Percentiles rank a stretch among this genome's conserved stretches.
phyloP scores from a whole-genome alignment of 805 yeast species.

The Nakazawaea wickerhamii region DNA sequence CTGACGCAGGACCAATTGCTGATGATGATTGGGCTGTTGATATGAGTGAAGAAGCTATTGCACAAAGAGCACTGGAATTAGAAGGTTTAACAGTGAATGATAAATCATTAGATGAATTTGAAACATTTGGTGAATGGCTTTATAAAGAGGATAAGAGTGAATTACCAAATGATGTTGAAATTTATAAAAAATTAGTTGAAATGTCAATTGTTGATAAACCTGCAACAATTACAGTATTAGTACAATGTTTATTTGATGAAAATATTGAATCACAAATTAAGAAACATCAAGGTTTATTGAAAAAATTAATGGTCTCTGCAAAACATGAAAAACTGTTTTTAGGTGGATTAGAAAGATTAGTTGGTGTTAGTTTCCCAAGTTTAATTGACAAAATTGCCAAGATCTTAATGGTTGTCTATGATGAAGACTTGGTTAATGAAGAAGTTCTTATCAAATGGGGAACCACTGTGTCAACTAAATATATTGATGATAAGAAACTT shows the following conservation, averaged over 20 bases:
- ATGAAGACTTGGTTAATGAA: slow-evolving; percentile 79
- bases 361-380: slow-evolving; percentile 72
- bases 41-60: slow-evolving; percentile 92
- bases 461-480: slow-evolving; percentile 85
- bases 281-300: slow-evolving; percentile 76
- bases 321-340: slow-evolving; percentile 82
- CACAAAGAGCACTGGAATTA: slow-evolving; percentile 82
- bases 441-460: slow-evolving; percentile 83
- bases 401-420: slow-evolving; percentile 75
- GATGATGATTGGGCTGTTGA: slow-evolving; percentile 98
- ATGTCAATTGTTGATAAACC: slow-evolving; percentile 66
- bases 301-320: slow-evolving; percentile 61
- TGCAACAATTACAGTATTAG: slow-evolving; percentile 83
- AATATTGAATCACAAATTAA: slow-evolving; percentile 67
- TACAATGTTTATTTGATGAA: slow-evolving; percentile 82
- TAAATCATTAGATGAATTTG: slow-evolving; percentile 45
- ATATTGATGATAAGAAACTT: slow-evolving; percentile 76
- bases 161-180: slow-evolving; percentile 80
- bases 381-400: slow-evolving; percentile 73
- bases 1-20: slow-evolving; percentile 57
- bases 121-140: slow-evolving; percentile 89
- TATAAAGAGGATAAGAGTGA: slow-evolving; percentile 40
- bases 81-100: slow-evolving; percentile 54
- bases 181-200: slow-evolving; percentile 84
- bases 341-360: slow-evolving; percentile 93